Evolutionary conservation across 257 asterid species (phyloP).

Genomic region (Cruciata laevipes): DNA sequence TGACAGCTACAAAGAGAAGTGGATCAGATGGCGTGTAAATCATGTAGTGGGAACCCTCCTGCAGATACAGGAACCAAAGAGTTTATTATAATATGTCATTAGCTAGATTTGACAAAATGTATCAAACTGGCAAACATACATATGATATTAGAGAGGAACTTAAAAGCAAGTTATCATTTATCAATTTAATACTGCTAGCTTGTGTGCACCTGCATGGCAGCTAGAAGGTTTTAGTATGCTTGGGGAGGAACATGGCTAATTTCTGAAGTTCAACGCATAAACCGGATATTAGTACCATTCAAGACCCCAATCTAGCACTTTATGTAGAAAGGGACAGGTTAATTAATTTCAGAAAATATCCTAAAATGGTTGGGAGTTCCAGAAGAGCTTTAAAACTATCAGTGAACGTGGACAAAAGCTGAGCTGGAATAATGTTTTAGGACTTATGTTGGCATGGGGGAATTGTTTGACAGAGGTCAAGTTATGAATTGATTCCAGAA

Average conservation of each 20-base stretch:
- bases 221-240: not conserved
- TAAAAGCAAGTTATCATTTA: not conserved
- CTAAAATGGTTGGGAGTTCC: not conserved
- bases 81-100: not conserved
- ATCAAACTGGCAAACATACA: not conserved
- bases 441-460: not conserved
- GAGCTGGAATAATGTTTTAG: not conserved
- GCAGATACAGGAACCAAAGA: conserved; percentile 28
- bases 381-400: not conserved
- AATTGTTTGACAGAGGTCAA: too few species aligned
- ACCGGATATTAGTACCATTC: not conserved
- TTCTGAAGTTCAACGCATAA: not conserved
- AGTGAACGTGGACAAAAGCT: not conserved
- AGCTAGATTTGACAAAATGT: not conserved
- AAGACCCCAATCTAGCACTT: not conserved
- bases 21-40: conserved; percentile 98
- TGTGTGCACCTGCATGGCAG: not conserved
- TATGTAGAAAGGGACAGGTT: too few species aligned
- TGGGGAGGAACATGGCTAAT: not conserved
- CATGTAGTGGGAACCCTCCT: conserved; percentile 99
- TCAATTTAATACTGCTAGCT: not conserved
- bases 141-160: not conserved
- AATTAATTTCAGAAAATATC: too few species aligned
- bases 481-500: not conserved
- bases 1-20: conserved; percentile 83